These are phyloP conservation scores for Chrysoporthe austroafricana DNA, from an alignment of 2,329 filamentous ascomycete species.

Conservation along the genomic window DNA sequence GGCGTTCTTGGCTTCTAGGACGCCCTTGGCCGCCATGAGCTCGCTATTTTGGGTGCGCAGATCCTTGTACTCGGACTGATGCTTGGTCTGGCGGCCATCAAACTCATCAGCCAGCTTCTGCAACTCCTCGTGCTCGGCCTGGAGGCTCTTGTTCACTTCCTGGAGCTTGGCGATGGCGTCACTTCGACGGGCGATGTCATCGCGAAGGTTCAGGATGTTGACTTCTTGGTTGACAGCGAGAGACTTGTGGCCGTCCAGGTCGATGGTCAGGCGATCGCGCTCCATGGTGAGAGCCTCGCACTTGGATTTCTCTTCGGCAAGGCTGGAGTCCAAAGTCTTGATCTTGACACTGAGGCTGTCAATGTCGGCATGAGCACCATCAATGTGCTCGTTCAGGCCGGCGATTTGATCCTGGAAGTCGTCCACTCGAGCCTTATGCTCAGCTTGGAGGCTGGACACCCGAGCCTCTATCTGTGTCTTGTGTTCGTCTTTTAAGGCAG, in stretches of 20 bases:
- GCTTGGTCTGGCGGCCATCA: constrained; percentile 8
- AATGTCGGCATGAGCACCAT: constrained; percentile 23
- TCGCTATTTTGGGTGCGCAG: constrained; percentile 23
- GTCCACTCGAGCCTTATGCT: constrained; percentile 17
- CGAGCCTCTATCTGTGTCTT: constrained; percentile 20
- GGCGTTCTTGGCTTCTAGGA: constrained; percentile 24
- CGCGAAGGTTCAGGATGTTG: constrained; percentile 23
- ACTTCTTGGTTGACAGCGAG: constrained; percentile 23
- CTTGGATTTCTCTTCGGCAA: constrained; percentile 19
- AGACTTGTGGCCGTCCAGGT: constrained; percentile 22
- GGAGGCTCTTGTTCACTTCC: constrained; percentile 23
- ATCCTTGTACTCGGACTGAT: constrained; percentile 8
- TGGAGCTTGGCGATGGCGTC: constrained; percentile 24
- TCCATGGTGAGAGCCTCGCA: constrained; percentile 16
- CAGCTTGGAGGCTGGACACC: constrained; percentile 13
- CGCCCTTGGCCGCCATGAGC: constrained; percentile 16
- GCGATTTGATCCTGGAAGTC: constrained; percentile 25
- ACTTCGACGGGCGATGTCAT: constrained; percentile 16
- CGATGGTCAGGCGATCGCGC: constrained; percentile 18
- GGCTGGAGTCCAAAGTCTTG: constrained; percentile 7
- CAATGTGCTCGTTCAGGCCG: constrained; percentile 25
- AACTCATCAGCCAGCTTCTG: constrained; percentile 19
- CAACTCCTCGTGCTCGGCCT: constrained; percentile 28
- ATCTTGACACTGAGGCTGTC: constrained; percentile 19
- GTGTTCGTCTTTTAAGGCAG: constrained; percentile 22